A percentile compares a stretch with the other conserved stretches of the same genome.
phyloP scores from a whole-genome alignment of 2,329 filamentous ascomycete species.

The Phaeosphaeriaceae sp. region DNA sequence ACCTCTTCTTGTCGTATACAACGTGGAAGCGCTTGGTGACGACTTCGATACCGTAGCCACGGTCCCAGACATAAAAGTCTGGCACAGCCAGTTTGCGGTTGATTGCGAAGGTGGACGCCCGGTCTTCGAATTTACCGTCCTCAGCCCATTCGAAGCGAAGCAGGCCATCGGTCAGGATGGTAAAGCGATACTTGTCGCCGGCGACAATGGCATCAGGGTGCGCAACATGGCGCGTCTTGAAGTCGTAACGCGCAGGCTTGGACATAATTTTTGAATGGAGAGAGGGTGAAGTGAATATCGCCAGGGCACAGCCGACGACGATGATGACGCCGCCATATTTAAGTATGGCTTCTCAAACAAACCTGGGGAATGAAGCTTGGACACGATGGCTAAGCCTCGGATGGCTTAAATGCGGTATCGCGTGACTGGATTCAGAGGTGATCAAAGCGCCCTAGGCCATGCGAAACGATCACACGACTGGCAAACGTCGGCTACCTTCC shows the following conservation, averaged over 20 bases:
- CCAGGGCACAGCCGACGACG: constrained; percentile 25
- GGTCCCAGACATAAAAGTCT: constrained; percentile 57
- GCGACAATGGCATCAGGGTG: constrained; percentile 54
- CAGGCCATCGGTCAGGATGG: constrained; percentile 62
- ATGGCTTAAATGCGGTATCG: constrained; percentile 29
- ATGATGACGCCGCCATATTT: constrained; percentile 25
- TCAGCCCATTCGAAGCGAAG: constrained; percentile 68
- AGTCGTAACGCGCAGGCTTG: constrained; percentile 49
- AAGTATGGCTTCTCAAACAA: constrained; percentile 26
- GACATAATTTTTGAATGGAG: constrained; percentile 30
- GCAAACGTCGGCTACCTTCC: constrained; percentile 19
- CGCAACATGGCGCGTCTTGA: constrained; percentile 54
- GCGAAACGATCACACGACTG: constrained; percentile 28
- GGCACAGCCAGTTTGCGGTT: constrained; percentile 59
- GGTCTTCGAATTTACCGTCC: constrained; percentile 67
- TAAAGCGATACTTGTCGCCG: constrained; percentile 64
- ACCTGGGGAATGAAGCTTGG: constrained; percentile 31
- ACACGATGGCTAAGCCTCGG: constrained; percentile 19
- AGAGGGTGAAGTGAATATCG: constrained; percentile 3
- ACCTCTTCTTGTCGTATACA: constrained; percentile 64
- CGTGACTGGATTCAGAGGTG: constrained; percentile 33
- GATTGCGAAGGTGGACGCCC: constrained; percentile 67
- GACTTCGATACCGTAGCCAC: constrained; percentile 59
- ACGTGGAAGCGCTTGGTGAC: constrained; percentile 63
- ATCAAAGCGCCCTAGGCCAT: constrained; percentile 12